phyloP scores from a whole-genome alignment of 1,284 basidiomycete species.

The Fistulina hepatica region DNA sequence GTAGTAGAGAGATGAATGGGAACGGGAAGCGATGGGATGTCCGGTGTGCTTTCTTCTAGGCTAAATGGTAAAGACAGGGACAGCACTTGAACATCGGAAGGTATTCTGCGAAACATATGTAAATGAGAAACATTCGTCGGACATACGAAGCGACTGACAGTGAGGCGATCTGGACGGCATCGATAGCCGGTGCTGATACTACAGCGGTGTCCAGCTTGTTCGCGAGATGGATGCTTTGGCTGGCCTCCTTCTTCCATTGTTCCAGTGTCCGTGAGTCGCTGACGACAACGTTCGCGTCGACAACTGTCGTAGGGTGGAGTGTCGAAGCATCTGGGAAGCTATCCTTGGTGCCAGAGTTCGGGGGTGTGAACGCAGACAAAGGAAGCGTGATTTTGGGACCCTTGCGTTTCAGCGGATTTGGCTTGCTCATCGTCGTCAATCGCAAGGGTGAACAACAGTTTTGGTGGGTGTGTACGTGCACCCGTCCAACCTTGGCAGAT shows the following conservation, averaged over 20 bases:
- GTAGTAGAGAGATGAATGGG: constrained; percentile 45
- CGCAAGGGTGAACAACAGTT: too few species aligned
- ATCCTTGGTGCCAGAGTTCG: constrained; percentile 53
- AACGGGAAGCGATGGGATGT: constrained; percentile 30
- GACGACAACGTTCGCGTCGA: constrained; percentile 54
- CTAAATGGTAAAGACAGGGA: constrained; percentile 47
- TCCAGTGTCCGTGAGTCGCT: constrained; percentile 29
- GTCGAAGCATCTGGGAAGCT: constrained; percentile 52
- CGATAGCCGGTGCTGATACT: constrained; percentile 33
- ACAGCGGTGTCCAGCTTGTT: constrained; percentile 41
- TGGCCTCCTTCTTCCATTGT: constrained; percentile 44
- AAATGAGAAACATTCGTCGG: constrained; percentile 4
- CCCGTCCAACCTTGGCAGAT: too few species aligned
- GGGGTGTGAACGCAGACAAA: constrained; percentile 58
- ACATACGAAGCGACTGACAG: constrained; percentile 21
- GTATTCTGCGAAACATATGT: constrained; percentile 17
- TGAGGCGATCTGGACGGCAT: constrained; percentile 31
- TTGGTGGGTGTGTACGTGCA: too few species aligned
- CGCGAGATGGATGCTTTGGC: constrained; percentile 32
- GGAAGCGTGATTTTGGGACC: constrained; percentile 53
- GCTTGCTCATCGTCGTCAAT: too few species aligned
- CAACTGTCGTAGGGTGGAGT: constrained; percentile 48
- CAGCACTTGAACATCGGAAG: constrained; percentile 32
- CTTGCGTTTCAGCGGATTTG: too few species aligned
- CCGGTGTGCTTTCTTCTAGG: constrained; percentile 33